These are phyloP conservation scores for Colletotrichum neosansevieriae DNA, from an alignment of 2,329 filamentous ascomycete species.

Conservation along the genomic window DNA sequence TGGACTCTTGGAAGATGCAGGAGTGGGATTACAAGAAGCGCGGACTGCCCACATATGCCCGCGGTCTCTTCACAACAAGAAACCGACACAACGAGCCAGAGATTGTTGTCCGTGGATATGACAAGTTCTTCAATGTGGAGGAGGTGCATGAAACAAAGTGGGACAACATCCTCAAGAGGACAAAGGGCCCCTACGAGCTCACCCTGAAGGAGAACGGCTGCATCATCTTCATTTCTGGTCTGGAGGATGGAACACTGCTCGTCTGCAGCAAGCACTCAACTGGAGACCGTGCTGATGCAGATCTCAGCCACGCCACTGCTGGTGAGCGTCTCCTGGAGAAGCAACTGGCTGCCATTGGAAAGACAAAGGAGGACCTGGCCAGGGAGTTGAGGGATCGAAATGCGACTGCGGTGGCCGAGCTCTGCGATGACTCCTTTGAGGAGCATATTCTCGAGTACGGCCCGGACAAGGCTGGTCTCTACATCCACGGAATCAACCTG, in stretches of 20 bases:
- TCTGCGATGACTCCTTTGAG: conserved; percentile 96
- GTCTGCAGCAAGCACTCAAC: conserved; percentile 99
- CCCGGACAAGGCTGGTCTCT: conserved; percentile 85
- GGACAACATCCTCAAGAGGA: conserved; percentile 80
- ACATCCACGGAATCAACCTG: conserved; percentile 95
- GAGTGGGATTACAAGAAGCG: conserved; percentile 96
- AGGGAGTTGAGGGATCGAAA: conserved; percentile 82
- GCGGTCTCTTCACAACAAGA: conserved; percentile 90
- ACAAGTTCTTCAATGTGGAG: conserved; percentile 97
- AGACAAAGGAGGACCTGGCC: conserved; percentile 83
- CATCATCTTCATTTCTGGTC: conserved; percentile 95
- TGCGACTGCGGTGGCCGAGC: conserved; percentile 92
- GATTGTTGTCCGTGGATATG: conserved; percentile 91
- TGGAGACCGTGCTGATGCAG: conserved; percentile 77
- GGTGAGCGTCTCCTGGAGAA: conserved; percentile 86
- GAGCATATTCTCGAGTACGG: conserved; percentile 95
- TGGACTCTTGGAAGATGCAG: conserved; percentile 93
- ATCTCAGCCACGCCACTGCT: conserved; percentile 83
- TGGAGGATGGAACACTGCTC: conserved; percentile 88
- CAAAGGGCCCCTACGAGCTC: conserved; percentile 90
- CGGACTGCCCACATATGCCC: conserved; percentile 89
- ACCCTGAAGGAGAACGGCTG: conserved; percentile 99
- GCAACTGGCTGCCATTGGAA: conserved; percentile 83
- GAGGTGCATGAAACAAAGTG: conserved; percentile 88
- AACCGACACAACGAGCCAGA: conserved; percentile 74